Evolutionary conservation across 1,284 basidiomycete genomes (phyloP).

Genomic region (Cutaneotrichosporon sp.): DNA sequence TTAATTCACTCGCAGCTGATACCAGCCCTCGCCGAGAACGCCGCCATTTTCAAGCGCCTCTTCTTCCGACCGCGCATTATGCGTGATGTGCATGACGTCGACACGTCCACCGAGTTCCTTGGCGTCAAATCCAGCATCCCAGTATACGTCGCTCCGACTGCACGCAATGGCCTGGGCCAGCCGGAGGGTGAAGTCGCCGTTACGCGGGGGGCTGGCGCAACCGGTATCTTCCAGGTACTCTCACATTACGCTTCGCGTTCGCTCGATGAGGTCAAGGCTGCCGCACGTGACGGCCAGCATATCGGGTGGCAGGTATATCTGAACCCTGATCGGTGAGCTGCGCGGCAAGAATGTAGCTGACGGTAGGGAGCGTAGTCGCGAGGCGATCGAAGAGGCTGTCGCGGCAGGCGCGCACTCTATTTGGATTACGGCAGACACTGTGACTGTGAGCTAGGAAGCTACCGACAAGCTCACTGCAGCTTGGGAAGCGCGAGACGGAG

Average conservation of each 20-base stretch:
- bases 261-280: constrained; percentile 55
- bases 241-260: constrained; percentile 53
- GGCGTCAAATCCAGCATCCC: constrained; percentile 69
- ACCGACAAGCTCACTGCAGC: constrained; percentile 17
- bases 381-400: constrained; percentile 50
- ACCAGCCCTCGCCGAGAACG: constrained; percentile 59
- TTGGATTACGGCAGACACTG: constrained; percentile 55
- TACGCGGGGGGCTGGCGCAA: constrained; percentile 52
- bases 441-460: constrained; percentile 35
- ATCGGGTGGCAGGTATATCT: constrained; percentile 47
- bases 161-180: constrained; percentile 55
- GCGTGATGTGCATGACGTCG: constrained; percentile 65
- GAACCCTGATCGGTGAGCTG: constrained; percentile 34
- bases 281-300: constrained; percentile 34
- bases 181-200: constrained; percentile 56
- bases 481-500: constrained; percentile 29
- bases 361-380: constrained; percentile 46
- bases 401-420: constrained; percentile 51
- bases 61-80: constrained; percentile 79
- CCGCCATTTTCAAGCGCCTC: constrained; percentile 69
- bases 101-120: constrained; percentile 71
- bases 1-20: constrained; percentile 12
- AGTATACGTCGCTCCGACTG: constrained; percentile 73
- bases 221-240: constrained; percentile 52
- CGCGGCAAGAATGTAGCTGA: not conserved